A percentile compares a stretch with the other conserved stretches of the same genome.
phyloP scores from a whole-genome alignment of 768 basidiomycete genomes.

The Phaffia tasmanica region DNA sequence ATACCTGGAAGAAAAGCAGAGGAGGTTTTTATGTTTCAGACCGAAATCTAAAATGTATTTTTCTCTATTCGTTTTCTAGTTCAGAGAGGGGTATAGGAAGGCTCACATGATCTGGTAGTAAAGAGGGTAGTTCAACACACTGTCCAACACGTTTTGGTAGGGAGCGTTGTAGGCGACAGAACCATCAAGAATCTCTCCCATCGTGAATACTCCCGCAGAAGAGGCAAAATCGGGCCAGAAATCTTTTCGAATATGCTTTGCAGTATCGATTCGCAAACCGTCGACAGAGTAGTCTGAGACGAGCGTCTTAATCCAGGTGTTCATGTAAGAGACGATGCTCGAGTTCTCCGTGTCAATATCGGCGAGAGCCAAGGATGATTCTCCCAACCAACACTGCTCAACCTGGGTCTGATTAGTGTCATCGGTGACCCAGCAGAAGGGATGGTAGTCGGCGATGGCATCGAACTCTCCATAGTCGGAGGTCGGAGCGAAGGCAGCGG shows the following conservation, averaged over 20 bases:
- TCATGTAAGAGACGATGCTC: constrained; percentile 53
- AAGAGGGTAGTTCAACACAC: constrained; percentile 21
- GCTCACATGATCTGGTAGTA: constrained; percentile 19
- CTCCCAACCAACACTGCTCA: constrained; percentile 55
- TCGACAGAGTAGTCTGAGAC: constrained; percentile 51
- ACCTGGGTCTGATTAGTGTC: constrained; percentile 55
- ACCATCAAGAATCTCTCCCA: constrained; percentile 56
- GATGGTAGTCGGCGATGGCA: constrained; percentile 46
- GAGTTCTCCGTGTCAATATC: constrained; percentile 62
- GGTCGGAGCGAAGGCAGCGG: constrained; percentile 48
- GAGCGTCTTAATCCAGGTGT: constrained; percentile 56
- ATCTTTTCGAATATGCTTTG: constrained; percentile 51
- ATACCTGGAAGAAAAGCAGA: background rate
- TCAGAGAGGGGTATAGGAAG: background rate
- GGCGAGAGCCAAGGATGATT: constrained; percentile 57
- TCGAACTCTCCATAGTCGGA: constrained; percentile 31
- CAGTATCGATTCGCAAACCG: constrained; percentile 43
- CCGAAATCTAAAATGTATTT: background rate
- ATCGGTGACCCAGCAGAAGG: constrained; percentile 57
- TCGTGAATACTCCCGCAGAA: constrained; percentile 69
- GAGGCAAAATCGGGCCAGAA: constrained; percentile 69
- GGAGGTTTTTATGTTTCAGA: background rate
- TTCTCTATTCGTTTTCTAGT: background rate
- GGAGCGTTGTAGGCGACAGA: constrained; percentile 18
- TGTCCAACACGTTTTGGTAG: constrained; percentile 10